Evolutionary conservation across 345 rosid genomes (phyloP), one percentile per base, ranked within the genome.

Genomic region (Eucalyptus paniculata): DNA sequence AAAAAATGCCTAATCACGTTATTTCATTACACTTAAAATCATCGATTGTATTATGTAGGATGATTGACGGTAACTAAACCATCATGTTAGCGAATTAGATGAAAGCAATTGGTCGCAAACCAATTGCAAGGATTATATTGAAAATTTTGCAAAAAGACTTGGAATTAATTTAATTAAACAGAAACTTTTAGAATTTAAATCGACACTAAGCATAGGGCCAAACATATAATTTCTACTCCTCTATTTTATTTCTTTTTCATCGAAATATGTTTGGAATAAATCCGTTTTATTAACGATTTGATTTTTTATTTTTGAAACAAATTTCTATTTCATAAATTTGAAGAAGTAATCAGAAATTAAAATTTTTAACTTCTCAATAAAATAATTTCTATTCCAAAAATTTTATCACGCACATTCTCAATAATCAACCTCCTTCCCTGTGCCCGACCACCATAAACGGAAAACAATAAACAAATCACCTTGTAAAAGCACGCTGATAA

Each of bases 61-160:
- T 12, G 1, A 6, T 2, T 1, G 1, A 30, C 1, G 9, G 21
- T 69, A 21, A 19, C 2, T 1, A 2, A 34, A 34, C 4, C 14
- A 18, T 18, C 44, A 34, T 7, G 1, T 18, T 32, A 34, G 2
- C 8, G 3, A 62, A 62, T 62, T 2, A 30, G 18, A n/a, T 0
- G 4, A 4, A 0, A 2, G 5, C 8, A 62, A 12, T 12, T 62
- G 32, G 1, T 28, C 8, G 15, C 69, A 30, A n/a, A n/a, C n/a
- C n/a, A n/a, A 30, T 53, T 23, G 2, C 2, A 53, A 19, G 17
- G 9, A 13, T 2, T 30, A 5, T 28, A 60, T 62, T 62, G 17
- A 62, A 62, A 62, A 62, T 62, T 62, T 28, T 7, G 3, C 26
- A 19, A 53, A 53, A 53, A 53, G 1, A 4, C 58, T 19, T 19